phyloP scores from a whole-genome alignment of 2,329 filamentous ascomycete genomes.

The Bretziella fagacearum region DNA sequence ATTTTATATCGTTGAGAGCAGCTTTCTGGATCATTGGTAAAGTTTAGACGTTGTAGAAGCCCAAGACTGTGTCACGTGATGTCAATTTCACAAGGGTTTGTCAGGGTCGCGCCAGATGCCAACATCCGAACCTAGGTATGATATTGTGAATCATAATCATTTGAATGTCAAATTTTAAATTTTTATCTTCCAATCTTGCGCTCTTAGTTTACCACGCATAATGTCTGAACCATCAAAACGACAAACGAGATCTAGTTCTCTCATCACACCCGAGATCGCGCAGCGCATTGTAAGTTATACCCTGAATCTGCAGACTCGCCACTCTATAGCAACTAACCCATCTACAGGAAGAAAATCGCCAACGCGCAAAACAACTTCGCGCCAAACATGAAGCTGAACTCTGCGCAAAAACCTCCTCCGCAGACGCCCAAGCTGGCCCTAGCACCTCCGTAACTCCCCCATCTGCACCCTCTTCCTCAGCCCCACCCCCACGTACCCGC shows the following conservation, averaged over 20 bases:
- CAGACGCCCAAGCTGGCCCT: too few species aligned
- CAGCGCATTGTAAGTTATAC: conserved; percentile 34
- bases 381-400: conserved; percentile 46
- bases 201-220: background rate
- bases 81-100: background rate
- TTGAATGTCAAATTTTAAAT: too few species aligned
- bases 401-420: background rate
- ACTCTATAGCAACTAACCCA: conserved; percentile 15
- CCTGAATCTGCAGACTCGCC: conserved; percentile 3
- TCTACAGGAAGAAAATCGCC: conserved; percentile 62
- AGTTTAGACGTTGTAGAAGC: background rate
- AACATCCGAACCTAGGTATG: background rate
- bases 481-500: conserved; percentile 1
- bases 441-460: background rate
- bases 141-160: too few species aligned
- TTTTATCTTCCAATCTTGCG: background rate
- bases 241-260: conserved; percentile 4
- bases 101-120: background rate
- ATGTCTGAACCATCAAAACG: conserved; percentile 4
- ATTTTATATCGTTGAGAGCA: background rate
- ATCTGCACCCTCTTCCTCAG: background rate
- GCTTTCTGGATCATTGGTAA: background rate
- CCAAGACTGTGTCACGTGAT: background rate
- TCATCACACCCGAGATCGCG: conserved; percentile 34
- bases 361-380: conserved; percentile 75